Percentiles rank a stretch among this genome's conserved stretches.
Conservation (phyloP, 2,329 filamentous ascomycete genomes). For the Pyrenophora teres region DNA sequence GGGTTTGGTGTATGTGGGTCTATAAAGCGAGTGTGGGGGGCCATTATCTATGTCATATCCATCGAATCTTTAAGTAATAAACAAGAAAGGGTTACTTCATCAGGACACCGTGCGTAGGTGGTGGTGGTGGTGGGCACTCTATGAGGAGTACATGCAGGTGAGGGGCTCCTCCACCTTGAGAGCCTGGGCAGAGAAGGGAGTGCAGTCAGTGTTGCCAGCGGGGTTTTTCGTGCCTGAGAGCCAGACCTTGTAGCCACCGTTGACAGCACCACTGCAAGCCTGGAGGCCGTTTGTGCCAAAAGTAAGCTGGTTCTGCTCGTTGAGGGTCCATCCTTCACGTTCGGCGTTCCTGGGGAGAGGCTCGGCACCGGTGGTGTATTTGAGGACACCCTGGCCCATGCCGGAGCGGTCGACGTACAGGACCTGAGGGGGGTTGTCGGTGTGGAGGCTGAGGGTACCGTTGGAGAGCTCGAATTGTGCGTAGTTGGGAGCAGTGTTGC, state of each 20-base stretch:
- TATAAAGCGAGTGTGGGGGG: too few species aligned
- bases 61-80: too few species aligned
- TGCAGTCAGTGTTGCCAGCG: constrained; percentile 42
- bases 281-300: constrained; percentile 55
- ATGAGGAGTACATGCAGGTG: too few species aligned
- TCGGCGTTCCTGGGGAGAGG: constrained; percentile 51
- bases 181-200: constrained; percentile 39
- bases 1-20: too few species aligned
- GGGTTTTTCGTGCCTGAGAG: constrained; percentile 23
- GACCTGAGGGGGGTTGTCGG: constrained; percentile 53
- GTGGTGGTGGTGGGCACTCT: too few species aligned
- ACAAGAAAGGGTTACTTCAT: too few species aligned
- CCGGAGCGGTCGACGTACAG: constrained; percentile 62
- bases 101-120: too few species aligned
- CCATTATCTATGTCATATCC: too few species aligned
- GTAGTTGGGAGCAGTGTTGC: constrained; percentile 33
- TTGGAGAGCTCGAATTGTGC: constrained; percentile 59
- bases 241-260: constrained; percentile 45
- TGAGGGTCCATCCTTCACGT: constrained; percentile 55
- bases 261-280: constrained; percentile 57
- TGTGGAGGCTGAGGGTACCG: constrained; percentile 54
- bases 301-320: constrained; percentile 51
- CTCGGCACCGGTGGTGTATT: constrained; percentile 57
- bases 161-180: constrained; percentile 17
- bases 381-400: constrained; percentile 61